Evolutionary conservation across 371 early-diverging fungal genomes (phyloP), one percentile per base, ranked within the genome.

Genomic region (Syncephalastrum sp.): DNA sequence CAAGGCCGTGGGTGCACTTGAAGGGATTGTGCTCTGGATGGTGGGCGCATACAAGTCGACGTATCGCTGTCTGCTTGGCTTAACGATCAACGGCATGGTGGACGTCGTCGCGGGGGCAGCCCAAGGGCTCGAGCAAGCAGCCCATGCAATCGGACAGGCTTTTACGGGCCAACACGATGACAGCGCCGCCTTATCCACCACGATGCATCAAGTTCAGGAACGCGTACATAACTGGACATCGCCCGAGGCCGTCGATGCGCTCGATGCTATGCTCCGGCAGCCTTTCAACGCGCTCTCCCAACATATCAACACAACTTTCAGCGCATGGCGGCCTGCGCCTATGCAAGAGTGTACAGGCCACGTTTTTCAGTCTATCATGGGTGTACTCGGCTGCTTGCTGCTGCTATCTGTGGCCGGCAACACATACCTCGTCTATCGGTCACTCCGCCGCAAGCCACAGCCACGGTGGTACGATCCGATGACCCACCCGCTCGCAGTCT

Each of bases 11-110:
- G 48, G 33, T 8, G 47, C 67, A 1, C 8, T 71, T 15, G 56
- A 76, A 54, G 53, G 42, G 2, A 42, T 52, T 21, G 12, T 73
- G 5, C n/a, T 64, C 0, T 78, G 69, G 69, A 33, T 72, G 1
- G 53, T 72, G 21, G 53, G 46, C 6, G 50, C 61, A 14, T 78
- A 78, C 59, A 72, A 73, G 46, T 70, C 75, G 2, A 69, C 64
- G 6, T 72, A 65, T 29, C 73, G 69, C 8, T 78, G 79, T 43
- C 47, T 78, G 10, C 41, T 78, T 3, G 62, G 56, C 1, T 57
- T 78, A 1, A 67, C 73, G 17, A 43, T 78, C 43, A 63, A 68
- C 19, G 51, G 64, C 2, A 47, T 66, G 1, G 49, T 74, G 2
- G 57, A 65, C 0, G 44, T 67, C 0, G 59, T 69, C 7, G 68